Percentiles rank a stretch among this genome's conserved stretches.
Evolutionary conservation across 2,329 filamentous ascomycete species (phyloP).

Genomic region (Xylariaceae sp.): DNA sequence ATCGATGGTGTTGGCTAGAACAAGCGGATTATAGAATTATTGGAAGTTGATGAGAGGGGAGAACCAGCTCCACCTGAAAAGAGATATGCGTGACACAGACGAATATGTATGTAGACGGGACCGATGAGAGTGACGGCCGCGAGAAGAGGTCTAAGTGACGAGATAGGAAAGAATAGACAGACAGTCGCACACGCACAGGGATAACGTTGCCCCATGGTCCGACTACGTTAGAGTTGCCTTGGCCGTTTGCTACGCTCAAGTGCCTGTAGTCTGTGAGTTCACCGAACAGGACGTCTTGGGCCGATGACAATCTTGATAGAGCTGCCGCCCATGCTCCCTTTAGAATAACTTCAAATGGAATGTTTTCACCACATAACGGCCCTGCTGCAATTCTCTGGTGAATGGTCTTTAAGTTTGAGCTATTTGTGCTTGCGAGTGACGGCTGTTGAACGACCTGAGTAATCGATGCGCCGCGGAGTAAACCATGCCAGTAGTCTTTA

Average conservation of each 20-base stretch:
- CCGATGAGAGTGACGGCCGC: slow-evolving; percentile 18
- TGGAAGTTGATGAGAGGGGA: slow-evolving; percentile 20
- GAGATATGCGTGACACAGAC: slow-evolving; percentile 8
- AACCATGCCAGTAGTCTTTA: background rate
- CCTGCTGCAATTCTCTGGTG: background rate
- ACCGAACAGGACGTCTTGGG: background rate
- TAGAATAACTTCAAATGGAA: background rate
- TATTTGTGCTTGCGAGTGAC: background rate
- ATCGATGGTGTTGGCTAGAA: slow-evolving; percentile 20
- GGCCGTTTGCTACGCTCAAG: background rate
- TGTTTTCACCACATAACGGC: background rate
- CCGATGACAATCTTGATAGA: background rate
- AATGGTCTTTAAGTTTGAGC: background rate
- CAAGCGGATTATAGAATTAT: slow-evolving; percentile 25
- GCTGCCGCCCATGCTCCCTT: background rate
- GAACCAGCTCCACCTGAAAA: slow-evolving; percentile 27
- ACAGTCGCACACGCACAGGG: background rate
- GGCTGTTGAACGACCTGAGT: background rate
- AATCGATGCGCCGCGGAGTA: background rate
- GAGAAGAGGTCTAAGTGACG: slow-evolving; percentile 21
- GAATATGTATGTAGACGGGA: slow-evolving; percentile 18
- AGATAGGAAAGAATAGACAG: slow-evolving; percentile 20
- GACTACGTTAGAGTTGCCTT: background rate
- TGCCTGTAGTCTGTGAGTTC: background rate
- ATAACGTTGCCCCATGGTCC: background rate